phyloP scores from a whole-genome alignment of 371 early-diverging fungal species.

The Coemansia sp. region DNA sequence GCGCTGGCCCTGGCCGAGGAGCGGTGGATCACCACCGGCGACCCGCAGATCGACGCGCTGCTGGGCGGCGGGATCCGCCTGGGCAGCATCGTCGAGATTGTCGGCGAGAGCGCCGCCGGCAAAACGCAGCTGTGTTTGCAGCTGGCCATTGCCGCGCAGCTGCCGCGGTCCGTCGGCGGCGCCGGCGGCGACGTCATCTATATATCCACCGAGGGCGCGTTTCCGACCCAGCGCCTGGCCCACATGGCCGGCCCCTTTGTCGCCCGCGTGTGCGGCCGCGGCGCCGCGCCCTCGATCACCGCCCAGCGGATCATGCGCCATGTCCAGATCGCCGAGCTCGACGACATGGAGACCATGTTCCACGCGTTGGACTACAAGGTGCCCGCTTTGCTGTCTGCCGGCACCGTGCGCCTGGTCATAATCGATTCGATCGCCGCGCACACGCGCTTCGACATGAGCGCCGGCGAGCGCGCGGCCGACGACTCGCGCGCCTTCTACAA shows the following conservation, averaged over 20 bases:
- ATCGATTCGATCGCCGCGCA: constrained; percentile 85
- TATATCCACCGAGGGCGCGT: constrained; percentile 36
- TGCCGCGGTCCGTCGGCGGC: constrained; percentile 60
- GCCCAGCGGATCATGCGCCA: constrained; percentile 23
- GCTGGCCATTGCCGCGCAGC: constrained; percentile 65
- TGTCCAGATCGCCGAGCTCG: constrained; percentile 67
- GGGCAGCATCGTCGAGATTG: constrained; percentile 62
- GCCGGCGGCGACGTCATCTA: constrained; percentile 52
- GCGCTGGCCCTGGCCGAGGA: constrained; percentile 20
- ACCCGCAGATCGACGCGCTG: constrained; percentile 56
- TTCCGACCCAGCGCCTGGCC: constrained; percentile 16
- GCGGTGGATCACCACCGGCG: constrained; percentile 57
- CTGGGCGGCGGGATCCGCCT: constrained; percentile 57
- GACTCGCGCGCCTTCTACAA: constrained; percentile 34
- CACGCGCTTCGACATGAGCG: constrained; percentile 48
- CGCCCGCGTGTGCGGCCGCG: constrained; percentile 40
- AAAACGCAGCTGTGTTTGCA: constrained; percentile 85
- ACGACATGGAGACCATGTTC: constrained; percentile 68
- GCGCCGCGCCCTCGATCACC: neutral
- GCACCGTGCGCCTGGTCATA: constrained; percentile 65
- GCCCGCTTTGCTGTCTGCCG: constrained; percentile 57
- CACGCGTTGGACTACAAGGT: constrained; percentile 71
- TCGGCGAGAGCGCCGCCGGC: constrained; percentile 72
- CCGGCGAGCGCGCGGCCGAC: constrained; percentile 7
- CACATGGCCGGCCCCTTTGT: constrained; percentile 18